Evolutionary conservation across 345 rosid genomes (phyloP), one percentile per base, ranked within the genome.

Genomic region (Brassica carinata): DNA sequence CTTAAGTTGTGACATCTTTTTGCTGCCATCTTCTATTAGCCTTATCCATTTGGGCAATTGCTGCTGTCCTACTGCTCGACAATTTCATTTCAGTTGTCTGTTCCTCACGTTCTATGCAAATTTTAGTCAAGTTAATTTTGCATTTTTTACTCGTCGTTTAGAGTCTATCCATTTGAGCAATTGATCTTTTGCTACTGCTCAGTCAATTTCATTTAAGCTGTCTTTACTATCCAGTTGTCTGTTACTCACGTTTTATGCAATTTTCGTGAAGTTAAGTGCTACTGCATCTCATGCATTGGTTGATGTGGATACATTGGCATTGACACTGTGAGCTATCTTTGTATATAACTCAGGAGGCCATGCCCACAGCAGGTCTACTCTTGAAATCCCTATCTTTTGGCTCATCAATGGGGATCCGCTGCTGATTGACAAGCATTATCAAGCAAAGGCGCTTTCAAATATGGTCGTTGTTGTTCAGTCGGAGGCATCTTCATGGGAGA

Each of bases 351-450:
- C 90, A 96, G 99, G 99, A 81, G 88, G 85, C 74, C 98, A 93
- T 83, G 97, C 99, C 77, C 89, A 90, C 74, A 85, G 94, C 84
- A 90, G 94, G 84, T 90, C 98, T 33, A 93, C 88, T n/a, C 89
- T 96, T 82, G 99, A 96, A 87, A 89, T 96, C 84, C 99, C 99
- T 33, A 88, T 93, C 76, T 93, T 96, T 82, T 96, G 99, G 99
- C 93, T 93, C 87, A 89, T 96, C 83, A 86, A 83, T 82, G 89
- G 87, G 1, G 98, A 96, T 68, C 91, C 98, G 17, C 84, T 96
- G 69, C 76, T 96, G 77, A 88, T 96, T 80, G 99, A 96, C 88
- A 93, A 89, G 85, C 95, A 93, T 85, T 90, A 96, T 84, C 98
- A 90, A 84, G 94, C 99, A 71, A 96, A 89, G 82, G 94, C 99